Percentiles rank a stretch among this genome's conserved stretches.
Conservation (phyloP, 2,329 filamentous ascomycete species). For the Colletotrichum gloeosporioides region DNA sequence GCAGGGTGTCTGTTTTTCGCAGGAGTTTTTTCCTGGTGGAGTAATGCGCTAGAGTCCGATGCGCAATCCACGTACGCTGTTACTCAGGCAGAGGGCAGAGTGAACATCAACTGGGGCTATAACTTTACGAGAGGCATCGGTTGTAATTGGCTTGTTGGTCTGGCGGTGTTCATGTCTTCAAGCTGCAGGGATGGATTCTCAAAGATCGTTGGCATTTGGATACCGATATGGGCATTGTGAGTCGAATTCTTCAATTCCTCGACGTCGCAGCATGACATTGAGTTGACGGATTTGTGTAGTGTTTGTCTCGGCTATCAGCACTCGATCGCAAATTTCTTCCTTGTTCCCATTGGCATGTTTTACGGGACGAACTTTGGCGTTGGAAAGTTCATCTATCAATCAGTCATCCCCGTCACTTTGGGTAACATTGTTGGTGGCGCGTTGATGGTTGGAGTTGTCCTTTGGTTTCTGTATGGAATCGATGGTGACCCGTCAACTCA, state of each 20-base stretch:
- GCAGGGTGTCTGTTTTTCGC: neutral
- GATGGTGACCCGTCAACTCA: neutral
- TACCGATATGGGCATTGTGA: slow-evolving; percentile 5
- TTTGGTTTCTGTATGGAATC: neutral
- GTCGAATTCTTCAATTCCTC: neutral
- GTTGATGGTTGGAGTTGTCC: neutral
- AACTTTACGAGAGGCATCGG: slow-evolving; percentile 1
- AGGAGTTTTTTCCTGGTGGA: neutral
- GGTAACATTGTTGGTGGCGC: neutral
- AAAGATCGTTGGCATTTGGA: slow-evolving; percentile 6
- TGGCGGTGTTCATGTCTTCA: neutral
- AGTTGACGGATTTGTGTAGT: neutral
- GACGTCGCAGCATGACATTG: neutral
- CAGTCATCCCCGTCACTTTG: neutral
- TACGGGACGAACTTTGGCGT: neutral
- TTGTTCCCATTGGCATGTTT: slow-evolving; percentile 2
- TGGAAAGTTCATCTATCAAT: neutral
- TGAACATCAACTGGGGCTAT: slow-evolving; percentile 3
- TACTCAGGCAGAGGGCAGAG: neutral
- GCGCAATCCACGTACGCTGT: neutral
- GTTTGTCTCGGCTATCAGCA: neutral
- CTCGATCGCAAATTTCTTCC: neutral
- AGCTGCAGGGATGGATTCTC: neutral
- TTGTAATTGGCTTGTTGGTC: slow-evolving; percentile 1
- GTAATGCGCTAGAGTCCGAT: neutral